These are phyloP conservation scores for Aureobasidium sp. DNA, from an alignment of 2,329 filamentous ascomycete genomes.

Conservation along the genomic window DNA sequence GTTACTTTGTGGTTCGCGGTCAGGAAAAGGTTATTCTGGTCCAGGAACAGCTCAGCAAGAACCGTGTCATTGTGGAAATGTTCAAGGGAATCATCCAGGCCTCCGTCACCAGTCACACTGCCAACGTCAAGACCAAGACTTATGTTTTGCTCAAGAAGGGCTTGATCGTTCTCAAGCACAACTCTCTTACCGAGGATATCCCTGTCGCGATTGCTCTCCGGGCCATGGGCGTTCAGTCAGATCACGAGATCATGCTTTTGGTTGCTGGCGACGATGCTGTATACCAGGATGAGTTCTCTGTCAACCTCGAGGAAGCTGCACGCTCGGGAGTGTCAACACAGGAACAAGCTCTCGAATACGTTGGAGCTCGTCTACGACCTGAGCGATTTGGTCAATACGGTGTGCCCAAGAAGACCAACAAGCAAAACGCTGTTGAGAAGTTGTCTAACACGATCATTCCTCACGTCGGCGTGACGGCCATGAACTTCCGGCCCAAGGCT, in stretches of 20 bases:
- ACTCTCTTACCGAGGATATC: conserved; percentile 86
- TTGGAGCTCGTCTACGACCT: conserved; percentile 81
- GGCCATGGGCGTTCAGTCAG: conserved; percentile 85
- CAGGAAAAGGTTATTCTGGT: conserved; percentile 98
- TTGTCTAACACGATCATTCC: conserved; percentile 88
- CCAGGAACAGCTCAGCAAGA: conserved; percentile 98
- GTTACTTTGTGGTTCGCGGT: conserved; percentile 95
- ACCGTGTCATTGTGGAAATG: conserved; percentile 93
- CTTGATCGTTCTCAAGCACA: conserved; percentile 79
- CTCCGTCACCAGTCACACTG: conserved; percentile 94
- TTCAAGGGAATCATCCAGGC: conserved; percentile 93
- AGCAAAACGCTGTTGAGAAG: conserved; percentile 87
- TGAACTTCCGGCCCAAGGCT: conserved; percentile 95
- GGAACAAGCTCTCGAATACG: conserved; percentile 88
- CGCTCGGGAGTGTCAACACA: conserved; percentile 83
- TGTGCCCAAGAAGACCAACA: conserved; percentile 58
- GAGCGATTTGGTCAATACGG: conserved; percentile 50
- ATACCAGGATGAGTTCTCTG: conserved; percentile 89
- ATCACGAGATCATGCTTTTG: conserved; percentile 88
- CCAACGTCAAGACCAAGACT: conserved; percentile 95
- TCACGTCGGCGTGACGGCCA: conserved; percentile 80
- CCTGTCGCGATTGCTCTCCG: conserved; percentile 90
- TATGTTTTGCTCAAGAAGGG: conserved; percentile 95
- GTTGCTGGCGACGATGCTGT: conserved; percentile 77
- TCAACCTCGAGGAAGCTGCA: conserved; percentile 89